These are phyloP conservation scores for Moricandia arvensis DNA, from an alignment of 345 rosid species.

Conservation along the genomic window DNA sequence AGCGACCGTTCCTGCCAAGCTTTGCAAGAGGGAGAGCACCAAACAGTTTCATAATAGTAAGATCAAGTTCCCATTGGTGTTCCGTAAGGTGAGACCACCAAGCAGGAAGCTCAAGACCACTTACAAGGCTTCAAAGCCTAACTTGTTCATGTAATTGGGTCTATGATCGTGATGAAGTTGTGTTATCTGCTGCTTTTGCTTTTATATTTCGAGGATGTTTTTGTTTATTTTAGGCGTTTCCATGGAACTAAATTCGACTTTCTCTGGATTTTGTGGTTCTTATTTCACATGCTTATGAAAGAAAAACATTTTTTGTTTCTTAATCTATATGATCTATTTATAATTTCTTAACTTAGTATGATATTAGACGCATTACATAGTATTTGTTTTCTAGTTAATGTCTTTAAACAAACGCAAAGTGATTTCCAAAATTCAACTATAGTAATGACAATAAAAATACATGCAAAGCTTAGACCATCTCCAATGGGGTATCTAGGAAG, in stretches of 20 bases:
- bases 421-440: constrained; percentile 1
- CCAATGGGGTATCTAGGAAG: no score
- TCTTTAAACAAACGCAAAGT: no score
- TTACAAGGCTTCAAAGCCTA: constrained; percentile 71
- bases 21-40: constrained; percentile 70
- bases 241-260: constrained; percentile 8
- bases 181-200: not conserved
- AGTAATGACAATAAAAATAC: not conserved
- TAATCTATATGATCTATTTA: not conserved
- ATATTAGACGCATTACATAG: no score
- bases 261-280: constrained; percentile 17
- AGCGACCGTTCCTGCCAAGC: constrained; percentile 56
- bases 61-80: constrained; percentile 65
- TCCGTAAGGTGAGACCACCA: constrained; percentile 67
- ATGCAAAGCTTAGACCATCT: not conserved
- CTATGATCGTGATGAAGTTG: constrained; percentile 13
- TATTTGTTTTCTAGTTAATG: no score
- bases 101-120: constrained; percentile 70
- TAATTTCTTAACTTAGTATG: no score
- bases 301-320: not conserved
- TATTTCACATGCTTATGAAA: not conserved
- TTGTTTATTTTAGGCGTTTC: not conserved
- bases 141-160: constrained; percentile 54
- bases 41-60: constrained; percentile 68
- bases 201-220: not conserved